phyloP scores from a whole-genome alignment of 768 basidiomycete species.

The Obba rivulosa region DNA sequence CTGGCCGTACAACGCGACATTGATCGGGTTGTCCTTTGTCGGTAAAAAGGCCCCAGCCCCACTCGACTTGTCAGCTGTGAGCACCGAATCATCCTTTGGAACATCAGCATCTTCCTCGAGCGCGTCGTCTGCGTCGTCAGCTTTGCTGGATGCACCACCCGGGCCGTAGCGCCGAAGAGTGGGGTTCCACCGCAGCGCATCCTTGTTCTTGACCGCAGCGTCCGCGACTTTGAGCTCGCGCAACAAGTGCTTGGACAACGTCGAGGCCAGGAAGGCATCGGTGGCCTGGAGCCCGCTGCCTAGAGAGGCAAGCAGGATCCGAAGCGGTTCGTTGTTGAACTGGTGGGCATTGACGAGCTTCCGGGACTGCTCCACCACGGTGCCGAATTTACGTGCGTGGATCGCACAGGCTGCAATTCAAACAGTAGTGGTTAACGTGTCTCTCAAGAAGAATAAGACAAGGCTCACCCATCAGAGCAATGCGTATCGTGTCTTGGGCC shows the following conservation, averaged over 20 bases:
- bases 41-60: conserved; percentile 39
- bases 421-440: neutral
- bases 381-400: conserved; percentile 43
- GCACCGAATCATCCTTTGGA: conserved; percentile 9
- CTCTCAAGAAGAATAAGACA: neutral
- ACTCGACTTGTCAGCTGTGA: conserved; percentile 9
- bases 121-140: conserved; percentile 34
- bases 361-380: conserved; percentile 70
- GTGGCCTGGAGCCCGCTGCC: conserved; percentile 66
- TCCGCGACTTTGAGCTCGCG: conserved; percentile 74
- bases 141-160: conserved; percentile 27
- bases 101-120: conserved; percentile 38
- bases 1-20: conserved; percentile 75
- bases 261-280: conserved; percentile 69
- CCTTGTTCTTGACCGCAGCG: conserved; percentile 56
- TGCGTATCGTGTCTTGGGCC: conserved; percentile 64
- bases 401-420: conserved; percentile 66
- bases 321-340: conserved; percentile 82
- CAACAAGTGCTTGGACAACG: conserved; percentile 79
- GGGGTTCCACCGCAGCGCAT: conserved; percentile 56
- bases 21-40: conserved; percentile 65
- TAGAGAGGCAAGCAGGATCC: conserved; percentile 69
- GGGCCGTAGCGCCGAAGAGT: conserved; percentile 52
- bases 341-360: conserved; percentile 73
- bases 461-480: conserved; percentile 70